A percentile compares a stretch with the other conserved stretches of the same genome.
Evolutionary conservation across 2,329 filamentous ascomycete genomes (phyloP).

Genomic region (Phyllosticta citriasiana): DNA sequence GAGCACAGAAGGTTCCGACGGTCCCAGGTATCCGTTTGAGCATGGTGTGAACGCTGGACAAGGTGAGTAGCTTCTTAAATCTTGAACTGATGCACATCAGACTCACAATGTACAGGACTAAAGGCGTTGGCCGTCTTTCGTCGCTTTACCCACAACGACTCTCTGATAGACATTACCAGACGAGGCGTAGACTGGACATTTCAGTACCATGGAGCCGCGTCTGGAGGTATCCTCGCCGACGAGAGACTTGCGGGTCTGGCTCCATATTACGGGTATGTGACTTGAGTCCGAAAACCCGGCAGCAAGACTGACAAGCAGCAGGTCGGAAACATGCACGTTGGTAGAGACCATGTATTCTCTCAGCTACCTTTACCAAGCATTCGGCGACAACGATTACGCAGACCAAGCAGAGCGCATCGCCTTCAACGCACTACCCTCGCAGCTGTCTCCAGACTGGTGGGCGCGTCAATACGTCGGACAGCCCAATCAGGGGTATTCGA

Average conservation of each 20-base stretch:
- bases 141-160: constrained; percentile 36
- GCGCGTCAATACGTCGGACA: constrained; percentile 46
- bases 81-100: neutral
- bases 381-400: constrained; percentile 39
- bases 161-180: constrained; percentile 30
- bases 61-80: constrained; percentile 10
- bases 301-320: neutral
- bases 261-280: constrained; percentile 24
- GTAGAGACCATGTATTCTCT: constrained; percentile 45
- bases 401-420: constrained; percentile 43
- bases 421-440: constrained; percentile 46
- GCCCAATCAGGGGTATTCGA: constrained; percentile 43
- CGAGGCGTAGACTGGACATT: constrained; percentile 40
- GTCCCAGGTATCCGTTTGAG: constrained; percentile 13
- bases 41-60: constrained; percentile 19
- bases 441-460: constrained; percentile 45
- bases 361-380: constrained; percentile 40
- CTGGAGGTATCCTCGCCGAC: constrained; percentile 42
- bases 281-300: neutral
- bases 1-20: constrained; percentile 15
- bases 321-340: constrained; percentile 41
- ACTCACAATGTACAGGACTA: constrained; percentile 27
- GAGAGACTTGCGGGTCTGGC: constrained; percentile 38
- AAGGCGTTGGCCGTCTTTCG: constrained; percentile 37
- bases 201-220: constrained; percentile 37